Conservation (phyloP, 2,329 filamentous ascomycete genomes). For the Xylaria sp. region DNA sequence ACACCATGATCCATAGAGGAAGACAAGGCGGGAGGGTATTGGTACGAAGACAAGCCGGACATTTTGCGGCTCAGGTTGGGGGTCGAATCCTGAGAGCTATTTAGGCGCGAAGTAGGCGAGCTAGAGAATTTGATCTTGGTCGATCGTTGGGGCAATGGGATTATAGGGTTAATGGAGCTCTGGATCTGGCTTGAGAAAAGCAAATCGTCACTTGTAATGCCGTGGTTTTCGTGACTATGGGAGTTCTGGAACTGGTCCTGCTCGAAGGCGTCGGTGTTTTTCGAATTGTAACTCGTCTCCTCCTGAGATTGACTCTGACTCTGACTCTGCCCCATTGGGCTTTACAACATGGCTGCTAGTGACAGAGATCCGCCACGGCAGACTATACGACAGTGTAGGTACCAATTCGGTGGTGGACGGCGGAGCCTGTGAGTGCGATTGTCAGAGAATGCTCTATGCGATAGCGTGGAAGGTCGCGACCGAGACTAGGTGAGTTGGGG, state of each 20-base stretch:
- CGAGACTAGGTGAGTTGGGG: neutral
- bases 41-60: constrained; percentile 4
- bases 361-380: constrained; percentile 9
- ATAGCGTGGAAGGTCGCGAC: neutral
- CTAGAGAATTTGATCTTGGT: neutral
- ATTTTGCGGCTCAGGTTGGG: constrained; percentile 11
- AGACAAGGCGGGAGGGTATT: neutral
- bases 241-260: neutral
- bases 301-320: constrained; percentile 16
- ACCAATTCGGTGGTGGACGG: neutral
- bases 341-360: constrained; percentile 23
- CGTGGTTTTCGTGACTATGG: neutral
- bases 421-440: neutral
- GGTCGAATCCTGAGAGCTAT: neutral
- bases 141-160: neutral
- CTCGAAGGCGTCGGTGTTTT: neutral
- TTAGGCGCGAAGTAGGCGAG: constrained; percentile 5
- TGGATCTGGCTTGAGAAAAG: constrained; percentile 24
- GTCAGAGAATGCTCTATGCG: no score
- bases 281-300: constrained; percentile 1
- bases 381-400: neutral
- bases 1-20: neutral
- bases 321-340: constrained; percentile 18
- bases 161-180: constrained; percentile 7
- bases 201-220: constrained; percentile 11